Evolutionary conservation across 2,329 filamentous ascomycete species (phyloP), one percentile per base, ranked within the genome.

Genomic region (Bisporella sp.): DNA sequence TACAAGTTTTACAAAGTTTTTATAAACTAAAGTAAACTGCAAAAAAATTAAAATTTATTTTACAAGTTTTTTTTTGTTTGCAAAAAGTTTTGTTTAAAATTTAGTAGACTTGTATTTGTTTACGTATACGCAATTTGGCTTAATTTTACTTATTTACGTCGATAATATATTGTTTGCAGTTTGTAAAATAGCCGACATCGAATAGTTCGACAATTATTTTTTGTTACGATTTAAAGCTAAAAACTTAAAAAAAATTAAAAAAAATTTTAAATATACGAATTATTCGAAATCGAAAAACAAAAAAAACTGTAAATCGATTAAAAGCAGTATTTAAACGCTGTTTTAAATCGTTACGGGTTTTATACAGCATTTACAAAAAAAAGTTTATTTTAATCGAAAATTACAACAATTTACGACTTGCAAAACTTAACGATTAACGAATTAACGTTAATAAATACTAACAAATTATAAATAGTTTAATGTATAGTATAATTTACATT

Each of bases 91-190:
- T 45, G n/a, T 12, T 9, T 30, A 13, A 29, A 6, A 2, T 7
- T 45, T 45, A 30, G 31, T 6, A 6, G 5, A 45, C 6, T 8
- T n/a, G 6, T 7, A 30, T 45, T 7, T 45, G 6, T 45, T 45
- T 29, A 45, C 2, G 2, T 30, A 9, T 3, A 4, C n/a, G 6
- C 4, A 45, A 9, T 30, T 6, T 3, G n/a, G 28, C 7, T 29
- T 28, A 29, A 47, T 51, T 31, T 47, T 51, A 43, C 28, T 45
- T 4, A n/a, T 51, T 21, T 51, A 51, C 12, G 29, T 51, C 2
- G 30, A 47, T 31, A 31, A 51, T 51, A 51, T 51, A 12, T 2
- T 48, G 31, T 13, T 48, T n/a, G 12, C 45, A 48, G 35, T n/a
- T 1, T 6, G 0, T 5, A 35, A 44, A 11, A 30, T 43, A 42